Percentiles rank a stretch among this genome's conserved stretches.
phyloP scores from a whole-genome alignment of 805 yeast genomes.

The Cyberlindnera petersonii region DNA sequence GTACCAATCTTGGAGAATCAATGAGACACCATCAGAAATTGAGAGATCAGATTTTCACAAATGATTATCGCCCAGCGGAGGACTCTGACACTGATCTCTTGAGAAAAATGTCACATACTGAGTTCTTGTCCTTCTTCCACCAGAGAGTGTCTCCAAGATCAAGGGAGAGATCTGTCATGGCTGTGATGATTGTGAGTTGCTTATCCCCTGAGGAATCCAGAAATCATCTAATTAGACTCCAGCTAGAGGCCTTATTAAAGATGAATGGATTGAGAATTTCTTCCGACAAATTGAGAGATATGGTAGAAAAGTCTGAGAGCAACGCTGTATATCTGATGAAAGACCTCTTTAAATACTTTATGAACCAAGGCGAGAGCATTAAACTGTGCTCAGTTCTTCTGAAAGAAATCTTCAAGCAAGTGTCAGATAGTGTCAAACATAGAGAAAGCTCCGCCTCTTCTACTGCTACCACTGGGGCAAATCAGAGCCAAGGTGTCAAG shows the following conservation, averaged over 20 bases:
- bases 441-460: conserved; percentile 1
- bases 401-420: conserved; percentile 33
- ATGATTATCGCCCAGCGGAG: conserved; percentile 15
- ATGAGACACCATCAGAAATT: conserved; percentile 42
- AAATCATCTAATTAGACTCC: conserved; percentile 34
- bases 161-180: conserved; percentile 32
- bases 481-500: background rate
- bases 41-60: conserved; percentile 18
- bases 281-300: conserved; percentile 34
- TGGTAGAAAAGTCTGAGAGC: conserved; percentile 37
- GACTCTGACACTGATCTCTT: conserved; percentile 27
- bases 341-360: conserved; percentile 40
- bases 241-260: conserved; percentile 41
- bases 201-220: conserved; percentile 35
- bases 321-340: conserved; percentile 36
- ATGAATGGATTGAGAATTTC: conserved; percentile 46
- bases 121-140: conserved; percentile 35
- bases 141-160: conserved; percentile 36
- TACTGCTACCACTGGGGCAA: background rate
- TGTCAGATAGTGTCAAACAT: conserved; percentile 7
- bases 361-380: conserved; percentile 38
- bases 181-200: conserved; percentile 39
- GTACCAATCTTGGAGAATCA: conserved; percentile 19
- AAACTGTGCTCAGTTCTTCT: conserved; percentile 33
- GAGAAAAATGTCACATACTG: conserved; percentile 26